Evolutionary conservation across 192 early-diverging fungal species (phyloP).

Genomic region (Backusella luteola): DNA sequence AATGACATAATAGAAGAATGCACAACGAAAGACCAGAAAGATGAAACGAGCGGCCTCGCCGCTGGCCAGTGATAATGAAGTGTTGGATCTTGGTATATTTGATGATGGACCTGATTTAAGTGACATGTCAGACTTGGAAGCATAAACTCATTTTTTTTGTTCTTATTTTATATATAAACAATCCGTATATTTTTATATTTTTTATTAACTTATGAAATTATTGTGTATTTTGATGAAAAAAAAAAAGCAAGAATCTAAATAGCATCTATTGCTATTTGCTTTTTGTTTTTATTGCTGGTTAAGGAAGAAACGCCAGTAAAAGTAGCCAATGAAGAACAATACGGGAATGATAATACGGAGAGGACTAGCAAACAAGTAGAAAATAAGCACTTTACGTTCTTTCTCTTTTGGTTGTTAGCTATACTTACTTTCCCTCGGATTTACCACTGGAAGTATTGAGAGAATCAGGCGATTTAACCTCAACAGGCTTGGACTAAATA

Average conservation of each 20-base stretch:
- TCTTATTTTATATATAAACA: not conserved
- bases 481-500: constrained; percentile 29
- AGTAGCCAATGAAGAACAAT: constrained; percentile 20
- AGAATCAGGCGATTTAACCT: not conserved
- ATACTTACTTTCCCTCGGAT: constrained; percentile 35
- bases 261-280: not conserved
- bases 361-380: constrained; percentile 22
- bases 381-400: not conserved
- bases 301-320: constrained; percentile 35
- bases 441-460: not conserved
- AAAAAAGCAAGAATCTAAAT: not conserved
- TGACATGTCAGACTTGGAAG: constrained; percentile 28
- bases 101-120: constrained; percentile 33
- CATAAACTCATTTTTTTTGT: not conserved
- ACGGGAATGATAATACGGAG: constrained; percentile 32
- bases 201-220: not conserved
- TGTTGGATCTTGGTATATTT: constrained; percentile 21
- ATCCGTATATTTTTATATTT: not conserved
- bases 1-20: not conserved
- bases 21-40: not conserved
- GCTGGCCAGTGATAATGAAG: constrained; percentile 10
- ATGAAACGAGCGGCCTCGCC: not conserved
- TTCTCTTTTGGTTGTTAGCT: not conserved
- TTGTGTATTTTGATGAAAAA: not conserved
- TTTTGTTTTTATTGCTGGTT: not conserved